Base-by-base conservation (phyloP, 2,329 filamentous ascomycete species). In the Colletotrichum godetiae region DNA sequence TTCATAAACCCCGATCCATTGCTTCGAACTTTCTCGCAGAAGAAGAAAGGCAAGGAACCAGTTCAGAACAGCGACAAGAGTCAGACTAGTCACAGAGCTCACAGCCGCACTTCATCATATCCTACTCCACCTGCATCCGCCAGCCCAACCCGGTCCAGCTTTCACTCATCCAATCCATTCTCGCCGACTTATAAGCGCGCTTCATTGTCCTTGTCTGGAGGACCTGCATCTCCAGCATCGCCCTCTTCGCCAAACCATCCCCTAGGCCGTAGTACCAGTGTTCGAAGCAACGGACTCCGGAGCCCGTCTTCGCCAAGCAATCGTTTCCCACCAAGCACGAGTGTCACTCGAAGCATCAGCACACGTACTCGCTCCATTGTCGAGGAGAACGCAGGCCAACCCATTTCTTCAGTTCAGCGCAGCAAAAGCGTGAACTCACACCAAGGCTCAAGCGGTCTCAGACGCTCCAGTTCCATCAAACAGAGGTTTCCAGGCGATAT, bases 401-500 rank as follows among this genome's bases (percentile, higher is more conserved):
- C 57, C 4, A 27, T 59, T 19, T 27, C 56, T 2, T 42, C 60
- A 8, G 29, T 71, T 24, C 63, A 65, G 33, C 67, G 72, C 42
- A 72, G 61, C 62, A 75, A 71, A 37, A 75, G 74, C 55, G 72
- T 68, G n/a, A 75, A 71, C 56, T 58, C 56, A 19, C 68, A 70
- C 37, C 42, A 42, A 31, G 49, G 55, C 55, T 5, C 73, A 15
- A 61, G 70, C 64, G 70, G 72, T 58, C 73, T 77, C 19, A 75
- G 72, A 29, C 78, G 81, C 22, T 68, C 78, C 59, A 73, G 75
- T 78, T 92, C 90, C n/a, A 81, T 92, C 46, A 84, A 81, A 64
- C 86, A 89, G 80, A 87, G 91, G 69, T 92, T 86, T 76, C 89
- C 91, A 1, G 91, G 91, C 75, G 92, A 93, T 78, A 87, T 88